These are phyloP conservation scores for Solanum verrucosum DNA, from an alignment of 257 asterid genomes.

Conservation along the genomic window DNA sequence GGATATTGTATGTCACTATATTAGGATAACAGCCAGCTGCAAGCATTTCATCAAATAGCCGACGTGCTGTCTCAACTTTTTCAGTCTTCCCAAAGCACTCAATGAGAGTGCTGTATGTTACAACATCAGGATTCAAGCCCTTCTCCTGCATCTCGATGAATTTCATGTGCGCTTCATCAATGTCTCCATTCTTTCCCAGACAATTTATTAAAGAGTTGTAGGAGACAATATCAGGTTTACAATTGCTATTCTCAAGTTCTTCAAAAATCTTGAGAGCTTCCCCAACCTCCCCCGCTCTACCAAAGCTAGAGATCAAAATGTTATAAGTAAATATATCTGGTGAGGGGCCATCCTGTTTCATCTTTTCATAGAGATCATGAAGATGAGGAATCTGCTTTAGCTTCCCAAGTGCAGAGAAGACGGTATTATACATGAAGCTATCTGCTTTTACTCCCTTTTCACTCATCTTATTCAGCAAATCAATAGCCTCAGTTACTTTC, in stretches of 20 bases:
- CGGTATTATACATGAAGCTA: constrained; percentile 76
- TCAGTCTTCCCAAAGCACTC: constrained; percentile 93
- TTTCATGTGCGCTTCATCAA: constrained; percentile 89
- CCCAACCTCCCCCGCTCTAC: constrained; percentile 70
- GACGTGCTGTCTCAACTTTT: constrained; percentile 78
- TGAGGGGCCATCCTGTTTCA: constrained; percentile 66
- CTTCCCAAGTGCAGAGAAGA: constrained; percentile 73
- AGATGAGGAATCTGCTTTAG: constrained; percentile 54
- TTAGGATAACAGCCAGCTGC: constrained; percentile 82
- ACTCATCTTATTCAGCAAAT: constrained; percentile 60
- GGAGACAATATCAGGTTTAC: constrained; percentile 64
- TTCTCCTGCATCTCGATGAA: constrained; percentile 82
- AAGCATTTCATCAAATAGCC: constrained; percentile 73
- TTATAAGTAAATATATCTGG: constrained; percentile 87
- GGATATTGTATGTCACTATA: constrained; percentile 80
- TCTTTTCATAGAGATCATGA: constrained; percentile 62
- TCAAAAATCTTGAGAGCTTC: constrained; percentile 72
- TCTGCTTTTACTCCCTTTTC: constrained; percentile 74
- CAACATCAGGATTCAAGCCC: constrained; percentile 89
- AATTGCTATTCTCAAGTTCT: constrained; percentile 79
- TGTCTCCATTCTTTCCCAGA: constrained; percentile 79
- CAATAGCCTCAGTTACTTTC: constrained; percentile 73
- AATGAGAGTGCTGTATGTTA: constrained; percentile 80
- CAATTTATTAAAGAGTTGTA: constrained; percentile 86
- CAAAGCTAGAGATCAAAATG: constrained; percentile 73